A percentile compares a stretch with the other conserved stretches of the same genome.
Conservation (phyloP, 2,329 filamentous ascomycete genomes). For the Sarocladium kiliense region DNA sequence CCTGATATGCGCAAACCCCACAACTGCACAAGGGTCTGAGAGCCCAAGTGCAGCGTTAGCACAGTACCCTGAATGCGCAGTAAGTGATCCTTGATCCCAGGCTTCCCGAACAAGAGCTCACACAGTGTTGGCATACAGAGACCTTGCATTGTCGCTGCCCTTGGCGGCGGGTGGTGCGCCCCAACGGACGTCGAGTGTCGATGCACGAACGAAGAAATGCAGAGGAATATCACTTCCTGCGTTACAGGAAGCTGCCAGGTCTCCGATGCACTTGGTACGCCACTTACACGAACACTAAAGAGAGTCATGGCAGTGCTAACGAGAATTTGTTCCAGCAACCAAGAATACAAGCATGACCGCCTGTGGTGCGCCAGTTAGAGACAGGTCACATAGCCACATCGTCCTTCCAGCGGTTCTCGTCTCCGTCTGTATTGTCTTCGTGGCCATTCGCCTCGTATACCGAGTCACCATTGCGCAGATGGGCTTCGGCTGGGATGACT, state of each 20-base stretch:
- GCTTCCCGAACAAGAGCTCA: too few species aligned
- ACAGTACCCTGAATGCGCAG: too few species aligned
- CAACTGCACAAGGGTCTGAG: too few species aligned
- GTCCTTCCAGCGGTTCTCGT: slow-evolving; percentile 24
- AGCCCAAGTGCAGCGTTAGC: too few species aligned
- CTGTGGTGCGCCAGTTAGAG: slow-evolving; percentile 18
- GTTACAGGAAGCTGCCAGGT: slow-evolving; percentile 11
- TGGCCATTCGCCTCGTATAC: slow-evolving; percentile 31
- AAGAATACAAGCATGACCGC: slow-evolving; percentile 20
- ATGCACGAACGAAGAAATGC: not conserved
- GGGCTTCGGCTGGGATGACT: slow-evolving; percentile 29
- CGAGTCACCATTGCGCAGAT: slow-evolving; percentile 16
- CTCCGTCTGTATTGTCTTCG: slow-evolving; percentile 28
- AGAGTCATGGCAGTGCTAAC: too few species aligned
- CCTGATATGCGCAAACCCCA: too few species aligned
- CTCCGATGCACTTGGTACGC: slow-evolving; percentile 13
- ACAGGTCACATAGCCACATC: slow-evolving; percentile 25
- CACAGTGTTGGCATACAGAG: too few species aligned
- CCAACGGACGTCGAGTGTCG: not conserved
- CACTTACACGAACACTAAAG: not conserved
- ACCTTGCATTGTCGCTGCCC: not conserved
- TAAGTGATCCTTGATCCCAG: too few species aligned
- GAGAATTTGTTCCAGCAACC: slow-evolving; percentile 14
- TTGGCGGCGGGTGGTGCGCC: not conserved
- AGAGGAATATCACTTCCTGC: slow-evolving; percentile 1